phyloP scores from a whole-genome alignment of 1,139 yeast genomes.

The Pichia sp. region DNA sequence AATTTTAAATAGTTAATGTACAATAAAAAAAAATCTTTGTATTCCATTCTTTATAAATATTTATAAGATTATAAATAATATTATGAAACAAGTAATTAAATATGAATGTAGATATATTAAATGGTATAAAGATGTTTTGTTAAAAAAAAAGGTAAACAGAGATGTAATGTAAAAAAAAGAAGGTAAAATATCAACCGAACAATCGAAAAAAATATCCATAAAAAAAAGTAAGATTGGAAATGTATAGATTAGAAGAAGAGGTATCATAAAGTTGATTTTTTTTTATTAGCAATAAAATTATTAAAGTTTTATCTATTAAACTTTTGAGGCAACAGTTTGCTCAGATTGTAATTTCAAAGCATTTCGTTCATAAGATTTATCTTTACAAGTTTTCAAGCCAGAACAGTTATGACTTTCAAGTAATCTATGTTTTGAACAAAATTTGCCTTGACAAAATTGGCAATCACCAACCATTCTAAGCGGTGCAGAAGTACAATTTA shows the following conservation, averaged over 20 bases:
- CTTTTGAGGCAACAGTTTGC: conserved; percentile 41
- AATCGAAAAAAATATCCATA: no score
- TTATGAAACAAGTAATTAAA: neutral
- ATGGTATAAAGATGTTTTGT: no score
- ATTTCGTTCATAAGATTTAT: conserved; percentile 61
- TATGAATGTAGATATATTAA: neutral
- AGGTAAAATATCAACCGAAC: no score
- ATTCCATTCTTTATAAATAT: neutral
- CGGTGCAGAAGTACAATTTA: conserved; percentile 57
- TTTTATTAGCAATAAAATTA: no score
- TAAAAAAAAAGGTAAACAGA: no score
- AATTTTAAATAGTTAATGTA: neutral
- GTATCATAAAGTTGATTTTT: no score
- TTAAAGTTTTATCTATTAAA: conserved; percentile 20
- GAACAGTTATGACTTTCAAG: conserved; percentile 79
- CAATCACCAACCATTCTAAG: conserved; percentile 87
- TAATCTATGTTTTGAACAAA: conserved; percentile 81
- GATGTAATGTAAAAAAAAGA: no score
- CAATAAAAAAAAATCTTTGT: neutral
- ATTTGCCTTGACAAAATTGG: conserved; percentile 77
- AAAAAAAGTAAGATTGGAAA: no score
- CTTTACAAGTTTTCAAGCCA: conserved; percentile 76
- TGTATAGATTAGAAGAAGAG: no score
- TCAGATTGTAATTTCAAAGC: conserved; percentile 41
- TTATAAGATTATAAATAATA: neutral